Evolutionary conservation across 1,139 yeast genomes (phyloP).

Genomic region (Scheffersomyces parashehatae): DNA sequence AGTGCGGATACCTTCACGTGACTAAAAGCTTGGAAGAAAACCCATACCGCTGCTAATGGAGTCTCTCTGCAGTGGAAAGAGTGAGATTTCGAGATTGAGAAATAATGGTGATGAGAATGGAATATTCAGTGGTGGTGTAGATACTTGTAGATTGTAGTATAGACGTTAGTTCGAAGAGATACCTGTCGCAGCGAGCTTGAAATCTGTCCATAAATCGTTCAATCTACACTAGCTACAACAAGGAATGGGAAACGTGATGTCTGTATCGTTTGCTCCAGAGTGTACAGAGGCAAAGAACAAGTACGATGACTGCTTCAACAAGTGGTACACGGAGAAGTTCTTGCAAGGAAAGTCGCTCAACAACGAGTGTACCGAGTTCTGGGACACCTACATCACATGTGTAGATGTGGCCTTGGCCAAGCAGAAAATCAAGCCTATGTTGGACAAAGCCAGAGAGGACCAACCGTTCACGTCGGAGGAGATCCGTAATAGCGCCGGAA

Average conservation of each 20-base stretch:
- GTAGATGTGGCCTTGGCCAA: conserved; percentile 70
- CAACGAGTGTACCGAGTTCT: conserved; percentile 88
- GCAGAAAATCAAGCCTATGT: conserved; percentile 77
- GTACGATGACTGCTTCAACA: conserved; percentile 90
- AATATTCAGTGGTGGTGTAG: no score
- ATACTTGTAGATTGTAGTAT: no score
- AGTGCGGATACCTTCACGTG: no score
- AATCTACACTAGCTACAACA: no score
- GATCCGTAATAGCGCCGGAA: conserved; percentile 23
- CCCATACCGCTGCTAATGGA: no score
- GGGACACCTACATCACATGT: conserved; percentile 86
- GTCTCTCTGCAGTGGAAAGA: no score
- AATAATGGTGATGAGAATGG: no score
- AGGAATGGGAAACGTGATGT: conserved; percentile 77
- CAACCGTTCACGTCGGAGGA: conserved; percentile 67
- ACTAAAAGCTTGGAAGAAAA: no score
- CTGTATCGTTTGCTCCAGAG: conserved; percentile 95
- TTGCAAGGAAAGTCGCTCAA: conserved; percentile 68
- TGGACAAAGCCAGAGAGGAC: conserved; percentile 88
- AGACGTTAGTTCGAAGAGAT: no score
- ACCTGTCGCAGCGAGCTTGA: no score
- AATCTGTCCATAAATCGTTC: no score
- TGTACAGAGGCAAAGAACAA: conserved; percentile 83
- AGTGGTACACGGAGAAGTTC: conserved; percentile 93
- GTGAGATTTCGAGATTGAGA: no score